Evolutionary conservation across 2,329 filamentous ascomycete species (phyloP).

Genomic region (Chaetomiaceae sp.): DNA sequence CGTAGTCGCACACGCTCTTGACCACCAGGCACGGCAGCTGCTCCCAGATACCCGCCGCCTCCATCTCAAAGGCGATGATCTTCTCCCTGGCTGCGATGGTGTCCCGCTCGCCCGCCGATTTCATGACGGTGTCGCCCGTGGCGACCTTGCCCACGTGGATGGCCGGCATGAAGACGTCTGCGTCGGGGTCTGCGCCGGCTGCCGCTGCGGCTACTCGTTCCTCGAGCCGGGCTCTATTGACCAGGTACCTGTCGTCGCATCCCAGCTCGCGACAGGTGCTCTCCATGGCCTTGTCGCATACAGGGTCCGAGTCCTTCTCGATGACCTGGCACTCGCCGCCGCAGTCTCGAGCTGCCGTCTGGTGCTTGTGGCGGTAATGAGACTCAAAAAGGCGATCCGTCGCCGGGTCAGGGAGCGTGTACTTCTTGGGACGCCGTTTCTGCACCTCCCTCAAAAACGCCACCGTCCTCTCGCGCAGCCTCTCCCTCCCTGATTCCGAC

Average conservation of each 20-base stretch:
- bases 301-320: neutral
- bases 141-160: constrained; percentile 29
- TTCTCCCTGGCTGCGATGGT: constrained; percentile 23
- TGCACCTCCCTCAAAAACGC: neutral
- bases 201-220: neutral
- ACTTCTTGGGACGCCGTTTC: neutral
- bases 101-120: constrained; percentile 31
- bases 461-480: constrained; percentile 8
- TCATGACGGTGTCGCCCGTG: constrained; percentile 37
- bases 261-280: constrained; percentile 23
- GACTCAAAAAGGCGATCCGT: constrained; percentile 21
- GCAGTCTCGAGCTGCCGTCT: neutral
- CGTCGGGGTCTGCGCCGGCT: too few species aligned
- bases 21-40: constrained; percentile 33
- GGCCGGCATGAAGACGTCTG: neutral
- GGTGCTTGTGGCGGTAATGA: constrained; percentile 17
- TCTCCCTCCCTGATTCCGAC: constrained; percentile 16
- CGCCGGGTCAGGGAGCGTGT: constrained; percentile 14
- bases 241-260: constrained; percentile 12
- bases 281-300: constrained; percentile 25
- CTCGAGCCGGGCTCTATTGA: constrained; percentile 15
- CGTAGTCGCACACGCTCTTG: constrained; percentile 38
- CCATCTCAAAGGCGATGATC: constrained; percentile 37
- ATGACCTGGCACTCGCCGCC: constrained; percentile 11
- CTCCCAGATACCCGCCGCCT: constrained; percentile 35